A percentile compares a stretch with the other conserved stretches of the same genome.
These are phyloP conservation scores for Coemansia sp. DNA, from an alignment of 192 early-diverging fungal genomes.

Conservation along the genomic window DNA sequence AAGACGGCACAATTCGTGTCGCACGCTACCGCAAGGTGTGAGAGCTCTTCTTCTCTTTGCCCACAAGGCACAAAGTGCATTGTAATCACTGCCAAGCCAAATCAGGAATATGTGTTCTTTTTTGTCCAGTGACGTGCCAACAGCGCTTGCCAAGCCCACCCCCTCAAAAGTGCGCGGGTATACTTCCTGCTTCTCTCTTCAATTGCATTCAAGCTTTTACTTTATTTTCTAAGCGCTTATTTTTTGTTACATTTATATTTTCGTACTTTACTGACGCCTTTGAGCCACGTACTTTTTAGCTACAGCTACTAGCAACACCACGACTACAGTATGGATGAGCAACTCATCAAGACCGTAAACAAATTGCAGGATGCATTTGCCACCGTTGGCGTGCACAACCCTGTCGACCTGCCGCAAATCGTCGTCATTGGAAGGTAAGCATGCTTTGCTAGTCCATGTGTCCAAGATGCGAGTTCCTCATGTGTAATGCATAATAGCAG, in stretches of 20 bases:
- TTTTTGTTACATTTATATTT: background rate
- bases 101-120: background rate
- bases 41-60: background rate
- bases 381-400: slow-evolving; percentile 86
- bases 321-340: slow-evolving; percentile 53
- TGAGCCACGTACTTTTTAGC: background rate
- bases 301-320: background rate
- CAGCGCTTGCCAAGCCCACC: slow-evolving; percentile 8
- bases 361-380: slow-evolving; percentile 88
- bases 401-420: slow-evolving; percentile 87
- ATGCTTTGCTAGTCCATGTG: background rate
- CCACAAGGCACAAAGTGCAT: background rate
- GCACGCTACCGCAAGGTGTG: slow-evolving; percentile 48
- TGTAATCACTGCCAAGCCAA: background rate
- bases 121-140: background rate
- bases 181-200: background rate
- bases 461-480: slow-evolving; percentile 1
- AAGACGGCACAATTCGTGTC: slow-evolving; percentile 52
- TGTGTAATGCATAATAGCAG: background rate
- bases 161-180: background rate
- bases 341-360: slow-evolving; percentile 70
- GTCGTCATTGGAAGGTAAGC: slow-evolving; percentile 73
- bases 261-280: background rate
- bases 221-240: background rate
- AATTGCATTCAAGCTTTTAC: slow-evolving; percentile 4